Evolutionary conservation across 164 flowering plant species (phyloP).

Genomic region (Annona squamosa): DNA sequence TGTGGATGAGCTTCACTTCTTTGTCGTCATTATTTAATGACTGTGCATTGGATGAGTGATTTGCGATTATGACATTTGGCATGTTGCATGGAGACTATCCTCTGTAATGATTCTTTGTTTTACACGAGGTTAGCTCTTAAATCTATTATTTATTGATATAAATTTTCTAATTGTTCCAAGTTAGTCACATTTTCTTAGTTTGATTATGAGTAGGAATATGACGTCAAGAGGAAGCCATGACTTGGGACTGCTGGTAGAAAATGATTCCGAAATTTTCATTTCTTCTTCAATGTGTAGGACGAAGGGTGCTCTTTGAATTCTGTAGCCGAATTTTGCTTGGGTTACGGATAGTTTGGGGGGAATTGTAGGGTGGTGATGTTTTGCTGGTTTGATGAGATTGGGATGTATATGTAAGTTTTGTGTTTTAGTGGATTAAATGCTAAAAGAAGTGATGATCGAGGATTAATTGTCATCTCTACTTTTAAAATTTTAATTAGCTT

Average conservation of each 20-base stretch:
- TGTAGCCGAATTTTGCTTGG: background rate
- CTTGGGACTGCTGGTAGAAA: slow-evolving; percentile 41
- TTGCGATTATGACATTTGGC: background rate
- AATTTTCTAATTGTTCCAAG: background rate
- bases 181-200: background rate
- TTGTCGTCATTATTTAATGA: background rate
- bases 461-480: no score
- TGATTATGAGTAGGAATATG: slow-evolving; percentile 46
- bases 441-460: no score
- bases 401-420: background rate
- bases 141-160: background rate
- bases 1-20: background rate
- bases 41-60: background rate
- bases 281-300: background rate
- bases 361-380: background rate
- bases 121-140: no score
- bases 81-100: no score
- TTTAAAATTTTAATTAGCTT: no score
- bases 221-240: slow-evolving; percentile 80
- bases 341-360: background rate
- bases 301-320: background rate
- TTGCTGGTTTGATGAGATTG: background rate
- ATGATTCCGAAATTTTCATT: slow-evolving; percentile 21
- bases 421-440: background rate
- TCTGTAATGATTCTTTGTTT: no score